phyloP scores from a whole-genome alignment of 768 basidiomycete genomes.

The Nidularia pulvinata region DNA sequence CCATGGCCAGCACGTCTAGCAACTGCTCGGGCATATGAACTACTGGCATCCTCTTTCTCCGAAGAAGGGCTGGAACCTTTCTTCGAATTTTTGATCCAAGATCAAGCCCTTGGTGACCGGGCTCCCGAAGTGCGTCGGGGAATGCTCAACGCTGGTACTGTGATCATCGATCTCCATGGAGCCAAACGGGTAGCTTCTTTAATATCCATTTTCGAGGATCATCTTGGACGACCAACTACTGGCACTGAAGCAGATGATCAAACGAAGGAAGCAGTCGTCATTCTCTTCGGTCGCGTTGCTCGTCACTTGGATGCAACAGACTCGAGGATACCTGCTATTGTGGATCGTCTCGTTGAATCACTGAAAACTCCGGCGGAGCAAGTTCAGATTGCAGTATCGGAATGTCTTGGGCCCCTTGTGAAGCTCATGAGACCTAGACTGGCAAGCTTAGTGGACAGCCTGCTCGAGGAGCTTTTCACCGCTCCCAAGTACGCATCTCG shows the following conservation, averaged over 20 bases:
- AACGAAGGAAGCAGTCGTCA: slow-evolving; percentile 94
- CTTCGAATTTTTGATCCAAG: slow-evolving; percentile 85
- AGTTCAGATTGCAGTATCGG: slow-evolving; percentile 95
- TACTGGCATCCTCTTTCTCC: slow-evolving; percentile 66
- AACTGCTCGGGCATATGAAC: slow-evolving; percentile 63
- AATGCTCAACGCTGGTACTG: slow-evolving; percentile 85
- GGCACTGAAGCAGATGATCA: slow-evolving; percentile 79
- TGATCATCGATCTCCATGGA: slow-evolving; percentile 85
- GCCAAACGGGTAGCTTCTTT: slow-evolving; percentile 67
- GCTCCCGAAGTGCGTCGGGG: slow-evolving; percentile 77
- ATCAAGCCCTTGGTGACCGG: slow-evolving; percentile 88
- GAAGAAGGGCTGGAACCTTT: slow-evolving; percentile 63
- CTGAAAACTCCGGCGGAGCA: slow-evolving; percentile 94
- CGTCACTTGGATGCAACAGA: slow-evolving; percentile 83
- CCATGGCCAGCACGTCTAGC: slow-evolving; percentile 88
- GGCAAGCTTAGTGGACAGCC: slow-evolving; percentile 64
- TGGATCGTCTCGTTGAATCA: slow-evolving; percentile 85
- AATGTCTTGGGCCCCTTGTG: slow-evolving; percentile 90
- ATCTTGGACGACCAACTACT: slow-evolving; percentile 55
- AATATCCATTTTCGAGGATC: slow-evolving; percentile 80
- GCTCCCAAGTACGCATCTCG: slow-evolving; percentile 88
- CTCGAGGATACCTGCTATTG: slow-evolving; percentile 74
- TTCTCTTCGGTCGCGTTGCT: slow-evolving; percentile 92
- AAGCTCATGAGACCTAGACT: slow-evolving; percentile 63
- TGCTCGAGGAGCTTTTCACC: slow-evolving; percentile 77